A percentile compares a stretch with the other conserved stretches of the same genome.
These are phyloP conservation scores for Phyllosticta citribraziliensis DNA, from an alignment of 2,329 filamentous ascomycete genomes.

Conservation along the genomic window DNA sequence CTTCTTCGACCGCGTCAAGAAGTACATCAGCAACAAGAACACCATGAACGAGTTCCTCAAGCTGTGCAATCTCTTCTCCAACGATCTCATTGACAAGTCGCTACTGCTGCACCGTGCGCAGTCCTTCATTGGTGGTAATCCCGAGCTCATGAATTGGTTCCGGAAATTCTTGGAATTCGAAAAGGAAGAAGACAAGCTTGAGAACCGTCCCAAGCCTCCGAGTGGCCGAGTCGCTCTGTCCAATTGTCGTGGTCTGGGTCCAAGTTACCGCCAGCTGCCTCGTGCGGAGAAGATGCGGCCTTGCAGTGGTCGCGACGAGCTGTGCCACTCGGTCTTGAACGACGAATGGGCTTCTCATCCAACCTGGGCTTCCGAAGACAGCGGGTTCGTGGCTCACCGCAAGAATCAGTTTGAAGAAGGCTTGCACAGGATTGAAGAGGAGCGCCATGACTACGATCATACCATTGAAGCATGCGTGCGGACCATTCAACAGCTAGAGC, in stretches of 20 bases:
- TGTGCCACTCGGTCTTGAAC: constrained; percentile 87
- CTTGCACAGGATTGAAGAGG: constrained; percentile 91
- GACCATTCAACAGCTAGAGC: constrained; percentile 91
- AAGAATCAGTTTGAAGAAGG: constrained; percentile 95
- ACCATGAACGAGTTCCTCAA: constrained; percentile 95
- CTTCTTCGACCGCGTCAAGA: constrained; percentile 96
- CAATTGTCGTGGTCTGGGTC: constrained; percentile 90
- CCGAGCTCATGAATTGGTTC: constrained; percentile 83
- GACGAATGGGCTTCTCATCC: constrained; percentile 98
- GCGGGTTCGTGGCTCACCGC: constrained; percentile 90
- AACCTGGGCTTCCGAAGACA: constrained; percentile 97
- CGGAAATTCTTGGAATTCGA: constrained; percentile 74
- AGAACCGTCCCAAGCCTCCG: constrained; percentile 65
- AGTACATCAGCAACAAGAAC: constrained; percentile 85
- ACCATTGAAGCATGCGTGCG: constrained; percentile 93
- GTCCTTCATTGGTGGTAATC: constrained; percentile 77
- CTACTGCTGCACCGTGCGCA: constrained; percentile 74
- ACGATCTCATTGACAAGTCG: constrained; percentile 81
- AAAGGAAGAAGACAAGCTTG: constrained; percentile 48
- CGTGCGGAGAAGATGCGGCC: constrained; percentile 83
- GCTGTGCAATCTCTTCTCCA: constrained; percentile 88
- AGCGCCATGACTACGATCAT: constrained; percentile 96
- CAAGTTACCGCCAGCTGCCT: constrained; percentile 86
- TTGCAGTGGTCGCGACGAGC: constrained; percentile 88
- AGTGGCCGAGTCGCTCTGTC: constrained; percentile 80